Conservation (phyloP, 2,329 filamentous ascomycete genomes). For the Aspergillus chevalieri region DNA sequence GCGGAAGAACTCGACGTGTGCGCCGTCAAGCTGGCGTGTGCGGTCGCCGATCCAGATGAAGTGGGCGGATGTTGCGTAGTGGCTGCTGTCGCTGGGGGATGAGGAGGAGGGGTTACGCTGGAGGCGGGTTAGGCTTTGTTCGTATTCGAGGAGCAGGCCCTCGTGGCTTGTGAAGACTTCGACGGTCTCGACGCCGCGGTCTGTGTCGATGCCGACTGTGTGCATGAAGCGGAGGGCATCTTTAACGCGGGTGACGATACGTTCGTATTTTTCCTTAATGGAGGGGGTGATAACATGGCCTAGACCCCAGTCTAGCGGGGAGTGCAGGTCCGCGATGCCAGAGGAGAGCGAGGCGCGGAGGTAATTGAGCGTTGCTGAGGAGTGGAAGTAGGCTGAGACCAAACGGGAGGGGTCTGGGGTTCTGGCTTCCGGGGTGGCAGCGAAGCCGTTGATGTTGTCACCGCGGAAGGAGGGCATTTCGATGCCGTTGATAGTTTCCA, state of each 20-base stretch:
- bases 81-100: constrained; percentile 49
- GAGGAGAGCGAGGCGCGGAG: constrained; percentile 75
- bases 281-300: constrained; percentile 81
- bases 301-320: constrained; percentile 88
- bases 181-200: constrained; percentile 78
- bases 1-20: constrained; percentile 95
- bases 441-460: constrained; percentile 90
- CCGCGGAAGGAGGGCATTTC: constrained; percentile 87
- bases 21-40: constrained; percentile 85
- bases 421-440: constrained; percentile 58
- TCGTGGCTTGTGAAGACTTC: constrained; percentile 96
- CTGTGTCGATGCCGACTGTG: constrained; percentile 83
- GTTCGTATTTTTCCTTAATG: constrained; percentile 78
- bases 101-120: constrained; percentile 55
- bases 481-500: constrained; percentile 71
- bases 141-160: constrained; percentile 88
- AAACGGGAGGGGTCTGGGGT: constrained; percentile 76
- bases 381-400: constrained; percentile 91
- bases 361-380: constrained; percentile 90
- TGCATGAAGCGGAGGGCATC: constrained; percentile 92
- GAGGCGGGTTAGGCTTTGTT: constrained; percentile 74
- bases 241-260: constrained; percentile 77
- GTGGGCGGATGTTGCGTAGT: constrained; percentile 91
- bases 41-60: constrained; percentile 99
- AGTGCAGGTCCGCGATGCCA: constrained; percentile 88